Base-by-base conservation (phyloP, 352 stramenopile species). In the Phytophthora citrophthora region DNA sequence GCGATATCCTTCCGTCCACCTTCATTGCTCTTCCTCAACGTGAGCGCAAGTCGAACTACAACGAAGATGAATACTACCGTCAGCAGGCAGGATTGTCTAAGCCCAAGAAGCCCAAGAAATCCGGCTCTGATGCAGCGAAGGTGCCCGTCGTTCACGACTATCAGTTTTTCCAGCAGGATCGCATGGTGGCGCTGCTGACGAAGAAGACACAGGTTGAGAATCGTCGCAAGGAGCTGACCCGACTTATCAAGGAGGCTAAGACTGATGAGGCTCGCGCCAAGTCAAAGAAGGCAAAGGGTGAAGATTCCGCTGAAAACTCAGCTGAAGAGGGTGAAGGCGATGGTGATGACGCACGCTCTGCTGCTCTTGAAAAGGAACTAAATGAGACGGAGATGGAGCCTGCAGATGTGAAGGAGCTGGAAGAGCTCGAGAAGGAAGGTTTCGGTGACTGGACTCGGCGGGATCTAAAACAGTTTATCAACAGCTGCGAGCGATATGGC, bases 51-150 rank as follows among this genome's bases (percentile, higher is more conserved):
- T 89, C 81, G 12, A 96, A 96, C 76, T 96, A 99, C 83, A 97
- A 99, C 70, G 94, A 98, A 51, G 97, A 98, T 68, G 95, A 98
- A 78, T 99, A 99, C 70, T 99, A 98, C 64, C 89, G 93, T 32
- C 83, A 96, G 51, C 84, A 94, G 36, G 84, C 86, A 1, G 88
- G 88, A 1, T 70, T 94, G 29, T 77, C 81, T 34, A 96, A 96
- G 70, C 59, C 83, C 1, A 94, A 94, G 64, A 95, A 95, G 55
- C 80, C 96, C 0, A 96, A 97, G 71, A 83, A 95, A 87, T 68
- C 80, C 78, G 66, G 93, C 82, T 78, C 83, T 67, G 67, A 97
- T 68, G 64, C 97, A 45, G 88, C 91, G 24, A 97, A 96, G 64
- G 84, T 95, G 32, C 86, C 93, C 0, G 78, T 90, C 26, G 90